Percentiles rank a stretch among this genome's conserved stretches.
phyloP scores from a whole-genome alignment of 495 filamentous ascomycete species.

The Chaetomium fimeti region DNA sequence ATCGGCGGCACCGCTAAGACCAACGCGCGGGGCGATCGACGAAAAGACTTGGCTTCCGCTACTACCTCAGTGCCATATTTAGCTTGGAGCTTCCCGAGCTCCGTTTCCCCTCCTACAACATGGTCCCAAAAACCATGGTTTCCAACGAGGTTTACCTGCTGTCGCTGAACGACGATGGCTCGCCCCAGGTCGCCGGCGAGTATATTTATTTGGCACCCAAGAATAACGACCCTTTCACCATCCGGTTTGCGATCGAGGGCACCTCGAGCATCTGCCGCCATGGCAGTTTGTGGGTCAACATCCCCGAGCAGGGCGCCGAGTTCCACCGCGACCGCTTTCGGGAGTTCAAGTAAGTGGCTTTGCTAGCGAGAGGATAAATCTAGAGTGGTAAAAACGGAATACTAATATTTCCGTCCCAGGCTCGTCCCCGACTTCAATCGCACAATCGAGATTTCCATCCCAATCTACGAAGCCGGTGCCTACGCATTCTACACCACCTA shows the following conservation, averaged over 20 bases:
- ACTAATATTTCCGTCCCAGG: slow-evolving; percentile 45
- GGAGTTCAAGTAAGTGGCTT: slow-evolving; percentile 71
- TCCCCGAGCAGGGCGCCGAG: slow-evolving; percentile 68
- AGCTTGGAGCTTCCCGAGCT: slow-evolving; percentile 19
- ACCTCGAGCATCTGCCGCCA: slow-evolving; percentile 92
- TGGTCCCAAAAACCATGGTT: slow-evolving; percentile 53
- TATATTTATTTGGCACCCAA: slow-evolving; percentile 90
- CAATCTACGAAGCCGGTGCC: slow-evolving; percentile 78
- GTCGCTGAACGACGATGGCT: slow-evolving; percentile 85
- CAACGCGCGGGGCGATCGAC: slow-evolving; percentile 22
- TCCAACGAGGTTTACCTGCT: slow-evolving; percentile 76
- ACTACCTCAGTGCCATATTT: neutral
- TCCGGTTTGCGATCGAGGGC: slow-evolving; percentile 93
- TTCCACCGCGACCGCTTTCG: slow-evolving; percentile 77
- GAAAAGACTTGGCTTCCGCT: neutral
- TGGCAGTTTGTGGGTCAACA: slow-evolving; percentile 94
- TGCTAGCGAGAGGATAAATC: neutral
- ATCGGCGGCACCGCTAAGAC: slow-evolving; percentile 26
- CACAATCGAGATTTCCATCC: slow-evolving; percentile 82
- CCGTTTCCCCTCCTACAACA: slow-evolving; percentile 30
- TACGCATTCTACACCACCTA: slow-evolving; percentile 97
- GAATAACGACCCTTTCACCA: slow-evolving; percentile 63
- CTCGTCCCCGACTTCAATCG: slow-evolving; percentile 90
- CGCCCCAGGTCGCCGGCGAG: slow-evolving; percentile 81
- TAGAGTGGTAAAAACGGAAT: neutral